A percentile compares a stretch with the other conserved stretches of the same genome.
phyloP scores from a whole-genome alignment of 257 asterid genomes.

The Penstemon newberryi region DNA sequence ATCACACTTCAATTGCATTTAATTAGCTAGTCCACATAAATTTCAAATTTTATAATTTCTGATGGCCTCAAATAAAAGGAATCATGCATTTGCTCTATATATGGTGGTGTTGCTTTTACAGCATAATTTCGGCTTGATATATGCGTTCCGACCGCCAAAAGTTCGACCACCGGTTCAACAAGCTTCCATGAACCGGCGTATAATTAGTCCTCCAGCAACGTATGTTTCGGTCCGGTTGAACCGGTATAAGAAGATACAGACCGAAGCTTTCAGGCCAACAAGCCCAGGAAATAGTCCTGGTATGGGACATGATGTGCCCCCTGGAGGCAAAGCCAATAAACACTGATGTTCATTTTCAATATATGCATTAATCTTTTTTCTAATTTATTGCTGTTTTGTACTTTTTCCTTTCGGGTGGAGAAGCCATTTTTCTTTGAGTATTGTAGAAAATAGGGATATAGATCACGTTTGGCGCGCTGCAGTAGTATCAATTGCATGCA shows the following conservation, averaged over 20 bases:
- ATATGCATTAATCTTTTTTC: neutral
- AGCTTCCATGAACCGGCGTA: neutral
- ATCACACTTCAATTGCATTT: neutral
- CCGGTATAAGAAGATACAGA: constrained; percentile 37
- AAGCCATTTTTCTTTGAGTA: neutral
- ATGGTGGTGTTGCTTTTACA: constrained; percentile 24
- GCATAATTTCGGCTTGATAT: constrained; percentile 15
- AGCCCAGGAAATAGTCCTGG: constrained; percentile 72
- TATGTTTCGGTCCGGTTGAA: constrained; percentile 7
- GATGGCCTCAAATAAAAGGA: constrained; percentile 35
- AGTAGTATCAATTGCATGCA: constrained; percentile 11
- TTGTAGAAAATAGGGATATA: neutral
- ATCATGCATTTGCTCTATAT: constrained; percentile 23
- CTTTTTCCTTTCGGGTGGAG: neutral
- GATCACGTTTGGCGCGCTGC: neutral
- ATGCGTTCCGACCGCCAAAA: constrained; percentile 1
- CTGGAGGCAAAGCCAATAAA: constrained; percentile 16
- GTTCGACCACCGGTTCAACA: constrained; percentile 25
- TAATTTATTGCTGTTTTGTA: neutral
- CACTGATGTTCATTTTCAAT: neutral
- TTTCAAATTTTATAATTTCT: neutral
- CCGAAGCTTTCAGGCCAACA: constrained; percentile 52
- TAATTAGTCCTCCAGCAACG: neutral
- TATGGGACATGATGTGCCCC: constrained; percentile 54
- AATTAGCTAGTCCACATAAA: neutral